These are phyloP conservation scores for Lagenidium giganteum DNA, from an alignment of 352 stramenopile species.

Conservation along the genomic window DNA sequence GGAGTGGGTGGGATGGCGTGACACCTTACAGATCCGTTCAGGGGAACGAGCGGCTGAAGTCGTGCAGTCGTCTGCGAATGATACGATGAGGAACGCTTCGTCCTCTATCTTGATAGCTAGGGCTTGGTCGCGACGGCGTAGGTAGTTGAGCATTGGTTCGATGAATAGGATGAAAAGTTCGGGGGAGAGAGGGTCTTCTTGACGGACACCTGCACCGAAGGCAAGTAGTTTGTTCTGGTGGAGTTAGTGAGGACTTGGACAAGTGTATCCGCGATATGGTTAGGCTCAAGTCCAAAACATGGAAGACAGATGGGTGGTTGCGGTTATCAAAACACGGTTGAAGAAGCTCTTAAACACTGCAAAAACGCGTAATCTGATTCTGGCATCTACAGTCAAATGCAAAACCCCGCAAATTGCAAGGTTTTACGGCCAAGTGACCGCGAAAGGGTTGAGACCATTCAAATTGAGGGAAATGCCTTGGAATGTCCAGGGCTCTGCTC, in stretches of 20 bases:
- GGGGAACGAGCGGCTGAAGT: too few species aligned
- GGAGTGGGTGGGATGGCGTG: too few species aligned
- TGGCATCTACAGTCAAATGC: too few species aligned
- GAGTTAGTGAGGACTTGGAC: constrained; percentile 14
- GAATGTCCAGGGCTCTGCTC: too few species aligned
- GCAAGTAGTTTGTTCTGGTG: background rate
- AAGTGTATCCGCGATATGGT: constrained; percentile 3
- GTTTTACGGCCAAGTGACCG: too few species aligned
- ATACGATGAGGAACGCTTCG: background rate
- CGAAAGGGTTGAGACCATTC: too few species aligned
- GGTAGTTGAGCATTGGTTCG: constrained; percentile 11
- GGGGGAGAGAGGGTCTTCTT: constrained; percentile 16
- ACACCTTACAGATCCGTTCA: too few species aligned
- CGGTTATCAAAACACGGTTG: too few species aligned
- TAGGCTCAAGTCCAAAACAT: constrained; percentile 11
- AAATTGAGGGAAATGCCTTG: too few species aligned
- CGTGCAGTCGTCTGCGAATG: constrained; percentile 14
- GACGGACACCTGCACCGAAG: constrained; percentile 10
- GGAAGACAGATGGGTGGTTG: too few species aligned
- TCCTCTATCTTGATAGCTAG: background rate
- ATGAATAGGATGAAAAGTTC: constrained; percentile 17
- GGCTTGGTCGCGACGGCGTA: background rate
- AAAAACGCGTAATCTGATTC: constrained; percentile 3
- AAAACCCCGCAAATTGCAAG: too few species aligned
- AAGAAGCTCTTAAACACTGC: too few species aligned